These are phyloP conservation scores for button mushroom (Agaricus bisporus) DNA, from an alignment of 768 basidiomycete genomes.

Conservation along the genomic window DNA sequence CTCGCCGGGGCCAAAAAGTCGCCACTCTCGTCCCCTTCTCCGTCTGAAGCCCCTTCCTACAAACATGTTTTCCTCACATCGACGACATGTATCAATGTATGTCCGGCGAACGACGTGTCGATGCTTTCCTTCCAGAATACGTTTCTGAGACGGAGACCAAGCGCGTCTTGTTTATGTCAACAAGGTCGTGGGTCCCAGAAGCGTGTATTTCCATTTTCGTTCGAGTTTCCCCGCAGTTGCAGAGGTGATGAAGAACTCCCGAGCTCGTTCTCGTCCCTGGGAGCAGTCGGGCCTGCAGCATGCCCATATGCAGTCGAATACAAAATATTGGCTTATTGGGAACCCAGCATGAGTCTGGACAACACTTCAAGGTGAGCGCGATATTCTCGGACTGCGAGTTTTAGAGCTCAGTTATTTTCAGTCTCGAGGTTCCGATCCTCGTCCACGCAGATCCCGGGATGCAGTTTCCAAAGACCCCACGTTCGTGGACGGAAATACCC, in stretches of 20 bases:
- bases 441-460: conserved; percentile 57
- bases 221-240: conserved; percentile 47
- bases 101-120: conserved; percentile 25
- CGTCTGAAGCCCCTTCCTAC: conserved; percentile 13
- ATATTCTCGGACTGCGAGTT: conserved; percentile 1
- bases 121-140: conserved; percentile 38
- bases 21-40: conserved; percentile 7
- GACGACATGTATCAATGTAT: conserved; percentile 36
- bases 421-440: conserved; percentile 61
- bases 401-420: conserved; percentile 19
- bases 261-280: conserved; percentile 42
- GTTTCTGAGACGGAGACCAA: conserved; percentile 40
- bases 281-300: conserved; percentile 19
- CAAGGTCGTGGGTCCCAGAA: conserved; percentile 26
- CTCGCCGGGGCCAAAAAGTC: conserved; percentile 13
- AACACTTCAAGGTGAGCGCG: conserved; percentile 41
- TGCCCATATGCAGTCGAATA: conserved; percentile 43
- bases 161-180: conserved; percentile 30
- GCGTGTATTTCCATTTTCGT: conserved; percentile 43
- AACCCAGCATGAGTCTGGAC: conserved; percentile 39
- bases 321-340: conserved; percentile 52
- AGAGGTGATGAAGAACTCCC: conserved; percentile 56
- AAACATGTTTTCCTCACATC: conserved; percentile 48
- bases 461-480: conserved; percentile 32
- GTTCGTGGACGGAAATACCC: conserved; percentile 66